Base-by-base conservation (phyloP, 805 yeast species). In the Saturnispora dispora region DNA sequence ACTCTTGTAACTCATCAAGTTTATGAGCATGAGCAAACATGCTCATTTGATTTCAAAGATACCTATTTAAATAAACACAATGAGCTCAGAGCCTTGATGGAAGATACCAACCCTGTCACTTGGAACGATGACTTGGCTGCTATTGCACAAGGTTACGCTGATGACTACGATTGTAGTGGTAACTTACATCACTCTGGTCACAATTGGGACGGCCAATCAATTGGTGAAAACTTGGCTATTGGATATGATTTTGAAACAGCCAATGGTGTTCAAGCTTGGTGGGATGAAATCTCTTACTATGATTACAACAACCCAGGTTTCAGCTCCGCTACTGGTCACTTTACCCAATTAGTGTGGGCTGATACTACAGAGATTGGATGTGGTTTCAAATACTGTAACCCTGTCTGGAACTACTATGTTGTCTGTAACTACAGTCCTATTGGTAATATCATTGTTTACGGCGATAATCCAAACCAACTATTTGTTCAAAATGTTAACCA, bases 291-390 rank as follows among this genome's bases (percentile, higher is more conserved):
- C 50, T 52, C 59, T 44, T 47, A 62, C 6, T 85, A 83, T 70
- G 68, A 75, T 62, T 80, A 74, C 67, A 62, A 73, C 27, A 70
- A 69, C 57, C 80, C 82, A 32, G 71, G 67, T 2, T 76, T 71
- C 66, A 58, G 72, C 43, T 69, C 61, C 30, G 60, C 68, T 11
- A 79, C 89, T 43, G 91, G 91, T 46, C 96, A 88, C 67, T 88
- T 85, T 69, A 85, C 95, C 20, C 93, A 85, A 65, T 70, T 87
- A 45, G 78, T 87, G 32, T 87, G 96, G 96, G 75, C 73, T 56
- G 64, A 70, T 27, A 71, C 87, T 30, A 72, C 80, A 9, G 64
- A 72, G 56, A 52, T 87, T 15, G 96, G 95, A 18, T 87, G 96
- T 70, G 93, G 84, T 49, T 70, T 72, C 65, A 81, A 79, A 62